Evolutionary conservation across 2,329 filamentous ascomycete species (phyloP).

Genomic region (Zelopaecilomyces penicillatus): DNA sequence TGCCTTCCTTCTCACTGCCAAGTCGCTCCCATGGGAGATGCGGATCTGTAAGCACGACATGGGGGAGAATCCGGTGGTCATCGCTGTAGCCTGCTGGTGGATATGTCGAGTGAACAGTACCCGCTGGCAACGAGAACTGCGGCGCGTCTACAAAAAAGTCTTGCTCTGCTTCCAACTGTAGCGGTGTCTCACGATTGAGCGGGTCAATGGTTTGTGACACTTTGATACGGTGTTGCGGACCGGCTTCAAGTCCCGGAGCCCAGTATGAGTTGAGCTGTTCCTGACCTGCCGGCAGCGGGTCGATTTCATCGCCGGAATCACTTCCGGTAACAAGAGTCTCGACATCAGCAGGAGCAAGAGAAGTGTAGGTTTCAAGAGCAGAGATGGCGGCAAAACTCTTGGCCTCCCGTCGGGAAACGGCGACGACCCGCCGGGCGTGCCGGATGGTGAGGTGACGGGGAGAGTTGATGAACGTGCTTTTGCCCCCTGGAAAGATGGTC

Average conservation of each 20-base stretch:
- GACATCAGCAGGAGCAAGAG: background rate
- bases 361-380: slow-evolving; percentile 3
- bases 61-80: slow-evolving; percentile 27
- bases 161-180: slow-evolving; percentile 8
- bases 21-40: slow-evolving; percentile 34
- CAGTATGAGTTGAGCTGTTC: slow-evolving; percentile 12
- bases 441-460: slow-evolving; percentile 7
- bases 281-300: slow-evolving; percentile 5
- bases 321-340: background rate
- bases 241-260: slow-evolving; percentile 11
- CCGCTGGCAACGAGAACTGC: slow-evolving; percentile 24
- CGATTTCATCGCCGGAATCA: background rate
- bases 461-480: slow-evolving; percentile 8
- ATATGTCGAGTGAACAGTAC: slow-evolving; percentile 27
- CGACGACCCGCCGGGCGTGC: background rate
- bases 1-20: slow-evolving; percentile 10
- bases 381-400: background rate
- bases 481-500: slow-evolving; percentile 10
- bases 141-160: slow-evolving; percentile 28
- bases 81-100: slow-evolving; percentile 30
- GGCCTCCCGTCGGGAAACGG: background rate
- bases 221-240: slow-evolving; percentile 4
- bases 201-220: slow-evolving; percentile 1
- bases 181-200: background rate
- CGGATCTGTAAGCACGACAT: slow-evolving; percentile 35